These are phyloP conservation scores for Sugiyamaella sp. DNA, from an alignment of 1,139 yeast species.

Conservation along the genomic window DNA sequence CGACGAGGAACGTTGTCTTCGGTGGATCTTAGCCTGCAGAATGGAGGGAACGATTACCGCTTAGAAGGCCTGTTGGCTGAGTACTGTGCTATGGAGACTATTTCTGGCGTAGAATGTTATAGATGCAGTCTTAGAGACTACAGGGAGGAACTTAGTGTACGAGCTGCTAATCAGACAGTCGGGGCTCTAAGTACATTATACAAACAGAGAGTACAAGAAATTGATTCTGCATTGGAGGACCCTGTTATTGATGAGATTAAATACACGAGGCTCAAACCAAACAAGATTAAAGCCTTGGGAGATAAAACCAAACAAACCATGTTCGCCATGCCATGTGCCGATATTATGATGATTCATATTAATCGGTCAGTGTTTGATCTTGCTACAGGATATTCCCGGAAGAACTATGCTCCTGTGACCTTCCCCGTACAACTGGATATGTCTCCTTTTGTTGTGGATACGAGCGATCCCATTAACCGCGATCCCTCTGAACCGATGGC, in stretches of 20 bases:
- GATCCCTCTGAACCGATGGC: constrained; percentile 78
- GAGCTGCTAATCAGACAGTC: constrained; percentile 18
- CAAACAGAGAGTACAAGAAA: constrained; percentile 54
- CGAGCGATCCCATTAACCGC: constrained; percentile 55
- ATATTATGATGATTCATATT: constrained; percentile 79
- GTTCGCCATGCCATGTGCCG: constrained; percentile 76
- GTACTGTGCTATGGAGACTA: constrained; percentile 81
- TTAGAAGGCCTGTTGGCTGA: constrained; percentile 64
- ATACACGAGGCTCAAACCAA: constrained; percentile 71
- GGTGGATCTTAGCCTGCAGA: constrained; percentile 64
- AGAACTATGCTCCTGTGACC: constrained; percentile 78
- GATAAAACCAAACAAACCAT: constrained; percentile 81
- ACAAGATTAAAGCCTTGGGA: constrained; percentile 72
- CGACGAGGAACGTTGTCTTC: constrained; percentile 83
- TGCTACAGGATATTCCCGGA: constrained; percentile 76
- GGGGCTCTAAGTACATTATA: constrained; percentile 47
- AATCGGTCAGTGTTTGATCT: constrained; percentile 93
- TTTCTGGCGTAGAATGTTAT: constrained; percentile 91
- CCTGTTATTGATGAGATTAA: constrained; percentile 79
- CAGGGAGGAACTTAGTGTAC: constrained; percentile 52
- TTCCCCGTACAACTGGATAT: constrained; percentile 71
- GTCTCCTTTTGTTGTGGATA: constrained; percentile 68
- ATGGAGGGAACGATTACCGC: constrained; percentile 38
- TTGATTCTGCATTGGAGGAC: constrained; percentile 59
- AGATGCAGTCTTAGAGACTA: constrained; percentile 79